Evolutionary conservation across 257 asterid species (phyloP), one percentile per base, ranked within the genome.

Genomic region (Rauvolfia tetraphylla): DNA sequence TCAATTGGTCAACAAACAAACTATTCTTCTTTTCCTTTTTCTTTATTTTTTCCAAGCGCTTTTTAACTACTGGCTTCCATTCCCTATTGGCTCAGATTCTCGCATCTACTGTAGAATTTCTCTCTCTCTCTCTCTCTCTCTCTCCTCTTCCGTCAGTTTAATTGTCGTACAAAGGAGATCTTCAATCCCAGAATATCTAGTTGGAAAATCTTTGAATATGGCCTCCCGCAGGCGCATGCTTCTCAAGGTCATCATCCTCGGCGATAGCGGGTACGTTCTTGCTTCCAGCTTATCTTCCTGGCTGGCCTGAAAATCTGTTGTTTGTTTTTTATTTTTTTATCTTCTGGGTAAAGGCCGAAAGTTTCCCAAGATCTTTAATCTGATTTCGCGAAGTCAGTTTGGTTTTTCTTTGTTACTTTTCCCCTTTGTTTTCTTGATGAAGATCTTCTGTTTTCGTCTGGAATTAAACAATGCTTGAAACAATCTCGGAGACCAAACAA

Each of bases 201-300:
- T 10, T 36, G 20, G 39, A 8, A 61, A 46, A 23, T 67, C 9
- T 48, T 29, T 72, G 68, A 41, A 68, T 33, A 85, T 85, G 87
- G 85, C 89, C 44, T 83, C 89, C 51, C 78, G 89, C 61, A 76
- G 89, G 73, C 89, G 89, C 9, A 83, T 83, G 86, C 87, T 85
- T 81, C 89, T 85, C 59, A 85, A 85, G 72, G 89, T 85, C 75
- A 85, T 85, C 81, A 83, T 85, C 83, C 89, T 85, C 56, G 89
- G 89, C 44, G 89, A 85, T 39, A 85, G 89, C 78, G 89, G 89
- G 89, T 85, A 54, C n/a, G 46, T 34, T n/a, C 46, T 69, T 58
- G 7, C 42, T 51, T 34, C 15, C n/a, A 0, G 9, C 27, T 12
- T 31, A 59, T 38, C 46, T 65, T 20, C 18, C 25, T 38, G 51